Evolutionary conservation across 768 basidiomycete species (phyloP).

Genomic region (Pilatotrama ljubarskyi): DNA sequence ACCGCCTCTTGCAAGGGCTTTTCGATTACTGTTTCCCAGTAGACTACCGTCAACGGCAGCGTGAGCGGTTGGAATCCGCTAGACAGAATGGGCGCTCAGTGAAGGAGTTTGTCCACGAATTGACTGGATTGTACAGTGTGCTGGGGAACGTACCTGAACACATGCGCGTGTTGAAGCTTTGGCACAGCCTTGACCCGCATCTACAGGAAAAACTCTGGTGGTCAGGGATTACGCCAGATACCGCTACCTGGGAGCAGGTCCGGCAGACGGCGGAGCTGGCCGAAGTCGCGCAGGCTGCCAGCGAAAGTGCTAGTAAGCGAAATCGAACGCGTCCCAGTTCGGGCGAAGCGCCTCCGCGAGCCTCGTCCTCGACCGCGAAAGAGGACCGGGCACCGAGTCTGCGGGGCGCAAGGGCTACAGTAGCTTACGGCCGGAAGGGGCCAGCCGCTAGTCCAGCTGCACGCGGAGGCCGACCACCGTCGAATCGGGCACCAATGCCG

Average conservation of each 20-base stretch:
- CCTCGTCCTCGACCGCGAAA: no score
- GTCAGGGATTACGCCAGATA: neutral
- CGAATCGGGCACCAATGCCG: no score
- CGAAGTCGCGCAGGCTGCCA: neutral
- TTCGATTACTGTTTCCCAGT: conserved; percentile 14
- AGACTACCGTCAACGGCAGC: neutral
- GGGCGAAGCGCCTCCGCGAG: no score
- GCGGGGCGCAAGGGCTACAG: no score
- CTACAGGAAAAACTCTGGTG: neutral
- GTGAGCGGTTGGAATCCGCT: neutral
- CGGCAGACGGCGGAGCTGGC: neutral
- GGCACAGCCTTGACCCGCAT: neutral
- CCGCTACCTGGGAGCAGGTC: neutral
- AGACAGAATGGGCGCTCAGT: neutral
- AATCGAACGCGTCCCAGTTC: no score
- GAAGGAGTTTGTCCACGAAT: neutral
- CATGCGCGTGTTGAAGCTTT: neutral
- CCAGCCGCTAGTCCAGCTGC: no score
- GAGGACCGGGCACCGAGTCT: no score
- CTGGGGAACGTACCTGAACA: neutral
- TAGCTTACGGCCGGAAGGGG: no score
- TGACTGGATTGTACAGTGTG: neutral
- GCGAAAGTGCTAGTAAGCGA: neutral
- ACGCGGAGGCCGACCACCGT: no score
- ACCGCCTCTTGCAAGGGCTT: neutral